Percentiles rank a stretch among this genome's conserved stretches.
Conservation (phyloP, 371 early-diverging fungal species). For the Mortierella sp. region DNA sequence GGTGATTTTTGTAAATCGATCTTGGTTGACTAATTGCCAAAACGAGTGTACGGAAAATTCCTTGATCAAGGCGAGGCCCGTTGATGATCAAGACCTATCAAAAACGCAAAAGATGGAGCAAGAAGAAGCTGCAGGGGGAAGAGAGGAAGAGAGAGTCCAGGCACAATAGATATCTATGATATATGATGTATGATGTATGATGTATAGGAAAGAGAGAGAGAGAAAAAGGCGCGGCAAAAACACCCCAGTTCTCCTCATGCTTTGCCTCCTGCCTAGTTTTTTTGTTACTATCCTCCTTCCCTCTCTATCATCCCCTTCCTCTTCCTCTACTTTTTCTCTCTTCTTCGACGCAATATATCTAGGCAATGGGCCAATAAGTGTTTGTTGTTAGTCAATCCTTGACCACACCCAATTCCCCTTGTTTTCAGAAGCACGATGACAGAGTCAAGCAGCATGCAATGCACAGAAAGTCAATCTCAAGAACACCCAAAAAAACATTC, state of each 20-base stretch:
- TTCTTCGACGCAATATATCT: neutral
- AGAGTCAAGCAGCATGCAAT: neutral
- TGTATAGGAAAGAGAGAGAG: neutral
- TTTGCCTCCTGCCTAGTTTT: neutral
- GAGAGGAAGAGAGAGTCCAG: neutral
- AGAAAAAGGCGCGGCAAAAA: neutral
- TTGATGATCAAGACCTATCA: no score
- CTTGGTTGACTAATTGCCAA: no score
- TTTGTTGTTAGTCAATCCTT: neutral
- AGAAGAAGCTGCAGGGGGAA: neutral
- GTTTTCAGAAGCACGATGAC: slow-evolving; percentile 1
- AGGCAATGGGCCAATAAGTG: neutral
- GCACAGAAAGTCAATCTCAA: neutral
- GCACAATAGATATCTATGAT: neutral
- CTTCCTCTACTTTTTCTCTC: neutral
- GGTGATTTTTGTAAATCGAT: no score
- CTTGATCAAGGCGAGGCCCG: no score
- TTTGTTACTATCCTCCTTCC: neutral
- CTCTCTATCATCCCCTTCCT: neutral
- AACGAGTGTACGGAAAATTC: no score
- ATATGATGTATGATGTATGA: neutral
- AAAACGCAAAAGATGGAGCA: no score
- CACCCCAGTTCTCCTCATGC: neutral
- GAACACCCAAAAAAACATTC: neutral
- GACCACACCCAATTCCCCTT: neutral